Evolutionary conservation across 2,329 filamentous ascomycete species (phyloP).

Genomic region (Paraphoma chrysanthemicola): DNA sequence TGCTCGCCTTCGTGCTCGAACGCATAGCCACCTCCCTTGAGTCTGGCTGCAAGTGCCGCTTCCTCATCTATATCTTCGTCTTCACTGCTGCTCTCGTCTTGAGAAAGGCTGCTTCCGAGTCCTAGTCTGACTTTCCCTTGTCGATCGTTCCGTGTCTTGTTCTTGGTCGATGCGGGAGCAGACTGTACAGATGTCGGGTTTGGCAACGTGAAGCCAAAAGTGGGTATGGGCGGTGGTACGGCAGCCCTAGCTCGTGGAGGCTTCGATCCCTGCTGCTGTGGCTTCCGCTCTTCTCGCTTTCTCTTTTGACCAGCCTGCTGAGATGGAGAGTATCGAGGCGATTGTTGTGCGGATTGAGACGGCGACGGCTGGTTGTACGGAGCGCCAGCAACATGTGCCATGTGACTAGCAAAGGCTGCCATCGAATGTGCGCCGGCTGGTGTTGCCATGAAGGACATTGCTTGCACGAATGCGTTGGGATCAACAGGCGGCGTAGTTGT

Average conservation of each 20-base stretch:
- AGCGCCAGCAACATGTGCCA: conserved; percentile 12
- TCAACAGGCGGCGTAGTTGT: conserved; percentile 20
- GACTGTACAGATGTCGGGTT: conserved; percentile 12
- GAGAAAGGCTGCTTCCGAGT: conserved; percentile 68
- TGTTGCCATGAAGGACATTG: conserved; percentile 39
- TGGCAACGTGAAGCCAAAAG: conserved; percentile 45
- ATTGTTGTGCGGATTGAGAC: conserved; percentile 10
- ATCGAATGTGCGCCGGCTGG: conserved; percentile 38
- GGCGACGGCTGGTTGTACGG: conserved; percentile 7
- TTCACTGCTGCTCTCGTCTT: conserved; percentile 58
- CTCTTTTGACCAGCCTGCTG: conserved; percentile 39
- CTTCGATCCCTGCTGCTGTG: conserved; percentile 27
- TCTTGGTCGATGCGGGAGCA: conserved; percentile 2
- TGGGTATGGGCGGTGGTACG: conserved; percentile 43
- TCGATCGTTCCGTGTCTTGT: conserved; percentile 60
- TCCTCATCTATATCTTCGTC: conserved; percentile 77
- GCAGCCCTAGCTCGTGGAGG: conserved; percentile 42
- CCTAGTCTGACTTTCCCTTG: conserved; percentile 75
- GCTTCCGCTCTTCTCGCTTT: conserved; percentile 29
- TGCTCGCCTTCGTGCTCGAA: conserved; percentile 66
- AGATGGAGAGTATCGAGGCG: conserved; percentile 17
- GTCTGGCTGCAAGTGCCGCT: conserved; percentile 50
- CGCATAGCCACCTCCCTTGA: conserved; percentile 61
- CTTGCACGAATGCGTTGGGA: conserved; percentile 34
- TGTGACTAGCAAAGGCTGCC: conserved; percentile 32